Base-by-base conservation (phyloP, 2,329 filamentous ascomycete genomes). In the Ceratocystis diversiconidia region DNA sequence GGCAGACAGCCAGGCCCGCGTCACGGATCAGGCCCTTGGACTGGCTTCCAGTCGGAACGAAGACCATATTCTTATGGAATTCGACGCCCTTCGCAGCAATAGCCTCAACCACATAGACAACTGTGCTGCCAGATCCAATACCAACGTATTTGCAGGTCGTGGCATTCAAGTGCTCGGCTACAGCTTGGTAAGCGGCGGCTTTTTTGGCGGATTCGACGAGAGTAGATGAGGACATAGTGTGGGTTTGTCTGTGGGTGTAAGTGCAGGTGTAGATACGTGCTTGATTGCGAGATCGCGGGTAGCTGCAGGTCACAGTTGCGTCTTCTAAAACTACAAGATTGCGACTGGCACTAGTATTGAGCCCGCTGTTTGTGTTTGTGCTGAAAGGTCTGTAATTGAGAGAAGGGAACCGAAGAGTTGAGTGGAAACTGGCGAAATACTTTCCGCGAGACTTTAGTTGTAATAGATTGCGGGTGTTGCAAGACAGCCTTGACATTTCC, bases 41-140 rank as follows among this genome's bases (percentile, higher is more conserved):
- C 74, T 96, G 91, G 78, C 87, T 92, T 28, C 94, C 94, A 0
- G 94, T 99, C 5, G 94, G 92, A 36, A 96, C 82, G 76, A 96
- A 99, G 72, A 84, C 85, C 79, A 96, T 95, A 69, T 77, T 73
- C 43, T 78, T 75, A 61, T 82, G 83, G 66, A 82, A 78, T 1
- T 75, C 74, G 7, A 76, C 73, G 3, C 82, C 81, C 64, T 86
- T 82, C 64, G 80, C 80, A 46, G 81, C 81, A 75, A 95, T 92
- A 65, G 89, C 88, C 70, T 92, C 87, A 67, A 94, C 89, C 61
- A 92, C 89, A 75, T 92, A 91, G 71, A 91, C 84, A 69, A 94
- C 90, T 22, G 88, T 90, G 71, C 86, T 88, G 67, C 88, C 88
- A 66, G 87, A 90, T 69, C 89, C 89, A 74, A 94, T 92, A 70